phyloP scores from a whole-genome alignment of 2,329 filamentous ascomycete species.

The Gnomoniopsis sp. region DNA sequence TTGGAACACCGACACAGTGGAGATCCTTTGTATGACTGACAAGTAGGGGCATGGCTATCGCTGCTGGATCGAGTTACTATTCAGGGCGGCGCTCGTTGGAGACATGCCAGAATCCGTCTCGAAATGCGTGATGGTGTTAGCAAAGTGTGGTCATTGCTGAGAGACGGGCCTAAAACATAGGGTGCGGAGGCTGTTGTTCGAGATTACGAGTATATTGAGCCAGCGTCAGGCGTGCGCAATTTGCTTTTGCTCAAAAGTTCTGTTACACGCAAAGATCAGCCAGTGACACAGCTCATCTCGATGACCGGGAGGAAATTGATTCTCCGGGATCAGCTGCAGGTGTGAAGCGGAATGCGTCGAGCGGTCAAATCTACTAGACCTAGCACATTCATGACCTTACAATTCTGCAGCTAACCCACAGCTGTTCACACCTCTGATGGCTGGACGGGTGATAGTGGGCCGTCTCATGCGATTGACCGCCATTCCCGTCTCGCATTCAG shows the following conservation, averaged over 20 bases:
- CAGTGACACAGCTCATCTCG: background rate
- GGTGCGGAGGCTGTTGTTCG: background rate
- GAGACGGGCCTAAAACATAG: background rate
- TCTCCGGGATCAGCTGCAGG: background rate
- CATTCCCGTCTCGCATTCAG: constrained; percentile 9
- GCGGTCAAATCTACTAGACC: background rate
- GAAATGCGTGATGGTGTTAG: background rate
- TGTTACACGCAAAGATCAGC: background rate
- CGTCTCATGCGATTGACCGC: constrained; percentile 6
- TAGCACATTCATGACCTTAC: background rate
- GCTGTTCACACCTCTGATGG: constrained; percentile 4
- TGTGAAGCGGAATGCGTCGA: background rate
- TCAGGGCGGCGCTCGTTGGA: background rate
- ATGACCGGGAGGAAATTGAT: background rate
- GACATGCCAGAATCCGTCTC: background rate
- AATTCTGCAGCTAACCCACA: constrained; percentile 12
- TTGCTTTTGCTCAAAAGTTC: background rate
- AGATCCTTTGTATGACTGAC: background rate
- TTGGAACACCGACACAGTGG: background rate
- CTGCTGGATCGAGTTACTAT: background rate
- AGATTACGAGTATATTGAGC: background rate
- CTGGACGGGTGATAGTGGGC: constrained; percentile 6
- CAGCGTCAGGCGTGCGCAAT: background rate
- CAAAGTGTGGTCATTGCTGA: background rate
- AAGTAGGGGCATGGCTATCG: background rate